Conservation (phyloP, 192 early-diverging fungal species). For the Coemansia sp. region DNA sequence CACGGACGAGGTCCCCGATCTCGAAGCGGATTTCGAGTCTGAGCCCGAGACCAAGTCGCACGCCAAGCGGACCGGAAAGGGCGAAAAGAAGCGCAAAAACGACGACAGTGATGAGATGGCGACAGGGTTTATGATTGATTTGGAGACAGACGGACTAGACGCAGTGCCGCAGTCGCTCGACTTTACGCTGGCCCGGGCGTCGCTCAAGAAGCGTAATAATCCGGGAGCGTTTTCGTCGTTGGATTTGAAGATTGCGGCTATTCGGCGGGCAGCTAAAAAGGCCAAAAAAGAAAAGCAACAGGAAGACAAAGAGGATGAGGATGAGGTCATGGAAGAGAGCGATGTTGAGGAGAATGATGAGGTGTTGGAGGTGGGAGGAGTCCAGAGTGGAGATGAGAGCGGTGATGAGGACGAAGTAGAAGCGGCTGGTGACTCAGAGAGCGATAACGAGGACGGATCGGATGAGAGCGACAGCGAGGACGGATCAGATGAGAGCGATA, state of each 20-base stretch:
- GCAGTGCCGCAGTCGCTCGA: conserved; percentile 70
- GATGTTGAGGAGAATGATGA: conserved; percentile 29
- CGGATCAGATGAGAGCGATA: conserved; percentile 5
- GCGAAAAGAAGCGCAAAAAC: conserved; percentile 28
- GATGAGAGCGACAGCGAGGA: conserved; percentile 4
- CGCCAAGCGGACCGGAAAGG: conserved; percentile 9
- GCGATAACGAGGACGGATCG: conserved; percentile 16
- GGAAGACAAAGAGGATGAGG: conserved; percentile 10
- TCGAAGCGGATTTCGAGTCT: conserved; percentile 29
- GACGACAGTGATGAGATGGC: conserved; percentile 56
- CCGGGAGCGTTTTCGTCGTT: conserved; percentile 27
- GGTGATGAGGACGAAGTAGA: not conserved
- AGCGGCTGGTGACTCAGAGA: not conserved
- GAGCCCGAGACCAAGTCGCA: conserved; percentile 17
- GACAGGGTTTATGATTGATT: conserved; percentile 72
- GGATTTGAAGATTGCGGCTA: conserved; percentile 49
- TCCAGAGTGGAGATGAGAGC: not conserved
- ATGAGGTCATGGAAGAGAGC: conserved; percentile 46
- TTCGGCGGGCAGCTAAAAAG: conserved; percentile 18
- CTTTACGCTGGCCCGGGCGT: conserved; percentile 73
- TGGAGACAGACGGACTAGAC: conserved; percentile 65
- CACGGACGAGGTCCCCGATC: conserved; percentile 57
- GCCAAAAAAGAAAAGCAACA: conserved; percentile 22
- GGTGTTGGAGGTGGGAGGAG: not conserved
- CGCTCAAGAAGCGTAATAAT: conserved; percentile 62